phyloP scores from a whole-genome alignment of 805 yeast species.

The Saccharomycopsis lassenensis region DNA sequence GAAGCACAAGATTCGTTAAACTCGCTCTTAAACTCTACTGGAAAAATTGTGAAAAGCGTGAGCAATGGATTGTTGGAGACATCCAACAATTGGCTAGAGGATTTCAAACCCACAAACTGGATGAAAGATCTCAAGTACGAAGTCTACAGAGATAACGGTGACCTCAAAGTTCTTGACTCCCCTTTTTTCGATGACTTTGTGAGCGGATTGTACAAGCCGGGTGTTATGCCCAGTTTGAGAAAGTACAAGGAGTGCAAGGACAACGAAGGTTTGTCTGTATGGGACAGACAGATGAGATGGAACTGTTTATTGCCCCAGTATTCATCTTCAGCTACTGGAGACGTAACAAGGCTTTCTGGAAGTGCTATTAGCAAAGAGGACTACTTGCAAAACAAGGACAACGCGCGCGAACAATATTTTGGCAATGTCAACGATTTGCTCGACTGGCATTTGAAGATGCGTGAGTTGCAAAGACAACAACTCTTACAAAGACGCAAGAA shows the following conservation, averaged over 20 bases:
- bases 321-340: slow-evolving; percentile 18
- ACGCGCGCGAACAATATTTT: slow-evolving; percentile 51
- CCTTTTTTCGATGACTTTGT: too few species aligned
- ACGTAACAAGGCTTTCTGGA: too few species aligned
- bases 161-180: too few species aligned
- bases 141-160: too few species aligned
- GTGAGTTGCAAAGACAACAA: slow-evolving; percentile 30
- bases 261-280: slow-evolving; percentile 57
- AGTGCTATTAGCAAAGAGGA: slow-evolving; percentile 48
- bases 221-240: slow-evolving; percentile 34
- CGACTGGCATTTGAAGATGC: slow-evolving; percentile 56
- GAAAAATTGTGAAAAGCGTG: slow-evolving; percentile 11
- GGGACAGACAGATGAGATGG: slow-evolving; percentile 87
- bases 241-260: slow-evolving; percentile 55
- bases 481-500: slow-evolving; percentile 5
- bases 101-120: too few species aligned
- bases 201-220: not conserved
- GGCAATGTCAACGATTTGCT: slow-evolving; percentile 51
- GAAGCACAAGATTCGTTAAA: slow-evolving; percentile 16
- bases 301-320: slow-evolving; percentile 70
- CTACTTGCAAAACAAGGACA: slow-evolving; percentile 33
- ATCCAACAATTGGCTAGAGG: too few species aligned
- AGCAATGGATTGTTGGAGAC: too few species aligned
- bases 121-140: too few species aligned
- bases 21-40: slow-evolving; percentile 6